Conservation (phyloP, 208 protist genomes). For the Trypanosoma congolense region DNA sequence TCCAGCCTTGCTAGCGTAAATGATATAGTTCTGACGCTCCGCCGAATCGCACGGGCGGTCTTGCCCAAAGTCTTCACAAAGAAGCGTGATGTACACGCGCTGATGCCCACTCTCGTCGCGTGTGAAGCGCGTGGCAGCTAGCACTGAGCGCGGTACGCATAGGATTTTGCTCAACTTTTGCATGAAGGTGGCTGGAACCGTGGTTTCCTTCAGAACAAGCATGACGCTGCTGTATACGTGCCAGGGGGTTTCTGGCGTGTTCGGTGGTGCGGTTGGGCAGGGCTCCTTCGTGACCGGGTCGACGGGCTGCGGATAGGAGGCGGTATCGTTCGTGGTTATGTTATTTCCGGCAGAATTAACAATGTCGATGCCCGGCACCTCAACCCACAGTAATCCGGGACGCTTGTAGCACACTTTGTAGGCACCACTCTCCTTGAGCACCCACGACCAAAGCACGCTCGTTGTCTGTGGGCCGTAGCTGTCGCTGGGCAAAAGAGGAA, state of each 20-base stretch:
- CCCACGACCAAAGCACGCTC: slow-evolving; percentile 53
- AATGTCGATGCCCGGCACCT: slow-evolving; percentile 63
- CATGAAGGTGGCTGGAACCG: slow-evolving; percentile 22
- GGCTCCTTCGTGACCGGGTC: slow-evolving; percentile 36
- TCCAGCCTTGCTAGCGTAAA: slow-evolving; percentile 22
- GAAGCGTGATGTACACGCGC: slow-evolving; percentile 46
- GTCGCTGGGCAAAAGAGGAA: slow-evolving; percentile 47
- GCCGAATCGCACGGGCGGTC: slow-evolving; percentile 30
- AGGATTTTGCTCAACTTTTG: slow-evolving; percentile 30
- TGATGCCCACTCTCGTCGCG: slow-evolving; percentile 24
- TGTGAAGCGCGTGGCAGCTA: slow-evolving; percentile 33
- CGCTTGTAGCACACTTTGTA: slow-evolving; percentile 80
- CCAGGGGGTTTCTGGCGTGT: slow-evolving; percentile 24
- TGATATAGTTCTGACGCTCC: slow-evolving; percentile 65
- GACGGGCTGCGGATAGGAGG: slow-evolving; percentile 27
- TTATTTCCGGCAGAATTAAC: slow-evolving; percentile 8
- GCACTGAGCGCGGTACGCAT: slow-evolving; percentile 39
- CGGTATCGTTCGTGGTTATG: background rate
- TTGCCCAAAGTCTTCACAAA: slow-evolving; percentile 43
- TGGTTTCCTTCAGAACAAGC: slow-evolving; percentile 27
- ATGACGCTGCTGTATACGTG: slow-evolving; percentile 39
- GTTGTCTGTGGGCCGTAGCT: slow-evolving; percentile 68
- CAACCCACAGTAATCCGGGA: slow-evolving; percentile 38
- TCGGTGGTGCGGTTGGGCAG: slow-evolving; percentile 39
- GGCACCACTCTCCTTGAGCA: slow-evolving; percentile 32